Percentiles rank a stretch among this genome's conserved stretches.
Evolutionary conservation across 371 early-diverging fungal genomes (phyloP).

Genomic region (Haplosporangium sp.): DNA sequence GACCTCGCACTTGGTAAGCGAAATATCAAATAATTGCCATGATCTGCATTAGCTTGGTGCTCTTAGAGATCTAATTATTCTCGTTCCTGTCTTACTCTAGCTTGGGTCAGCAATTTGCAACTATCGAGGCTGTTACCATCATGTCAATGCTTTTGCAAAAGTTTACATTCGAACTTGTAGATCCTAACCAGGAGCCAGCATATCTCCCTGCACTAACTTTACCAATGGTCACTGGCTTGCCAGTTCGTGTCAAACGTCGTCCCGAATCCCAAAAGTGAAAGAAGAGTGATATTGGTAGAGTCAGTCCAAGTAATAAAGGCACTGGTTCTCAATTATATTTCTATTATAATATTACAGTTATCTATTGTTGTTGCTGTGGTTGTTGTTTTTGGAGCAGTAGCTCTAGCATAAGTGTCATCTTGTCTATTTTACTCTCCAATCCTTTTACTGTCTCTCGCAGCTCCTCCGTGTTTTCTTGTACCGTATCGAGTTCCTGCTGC

Average conservation of each 20-base stretch:
- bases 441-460: slow-evolving; percentile 13
- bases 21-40: background rate
- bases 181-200: slow-evolving; percentile 25
- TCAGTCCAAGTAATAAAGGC: background rate
- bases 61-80: background rate
- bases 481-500: slow-evolving; percentile 7
- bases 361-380: background rate
- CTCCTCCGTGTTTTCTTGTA: slow-evolving; percentile 9
- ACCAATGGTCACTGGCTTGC: slow-evolving; percentile 62
- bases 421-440: slow-evolving; percentile 16
- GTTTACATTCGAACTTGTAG: slow-evolving; percentile 40
- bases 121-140: slow-evolving; percentile 64
- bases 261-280: background rate
- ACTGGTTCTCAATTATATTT: background rate
- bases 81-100: slow-evolving; percentile 8
- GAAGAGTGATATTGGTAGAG: background rate
- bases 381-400: slow-evolving; percentile 13
- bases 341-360: background rate
- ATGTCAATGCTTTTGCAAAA: slow-evolving; percentile 55
- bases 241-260: slow-evolving; percentile 47
- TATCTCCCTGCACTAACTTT: slow-evolving; percentile 59
- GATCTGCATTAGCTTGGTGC: no score
- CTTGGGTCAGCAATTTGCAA: slow-evolving; percentile 65
- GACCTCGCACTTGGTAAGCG: slow-evolving; percentile 22
- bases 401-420: slow-evolving; percentile 15